A percentile compares a stretch with the other conserved stretches of the same genome.
phyloP scores from a whole-genome alignment of 2,329 filamentous ascomycete genomes.

The Stemphylium vesicarium region DNA sequence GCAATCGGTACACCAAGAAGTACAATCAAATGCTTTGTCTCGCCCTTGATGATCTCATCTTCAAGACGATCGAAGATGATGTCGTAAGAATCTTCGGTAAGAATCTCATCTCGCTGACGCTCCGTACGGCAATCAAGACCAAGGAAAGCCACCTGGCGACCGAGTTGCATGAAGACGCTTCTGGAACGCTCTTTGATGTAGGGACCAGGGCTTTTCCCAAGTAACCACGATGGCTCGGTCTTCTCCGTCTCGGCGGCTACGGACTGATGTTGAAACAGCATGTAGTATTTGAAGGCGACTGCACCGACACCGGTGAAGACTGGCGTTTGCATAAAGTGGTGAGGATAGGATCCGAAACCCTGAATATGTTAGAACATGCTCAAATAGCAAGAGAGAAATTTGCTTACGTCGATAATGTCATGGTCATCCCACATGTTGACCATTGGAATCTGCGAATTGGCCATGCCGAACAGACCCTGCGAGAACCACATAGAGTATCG shows the following conservation, averaged over 20 bases:
- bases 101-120: conserved; percentile 79
- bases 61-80: conserved; percentile 86
- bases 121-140: conserved; percentile 93
- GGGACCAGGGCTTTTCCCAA: conserved; percentile 80
- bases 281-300: conserved; percentile 97
- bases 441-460: conserved; percentile 95
- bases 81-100: conserved; percentile 82
- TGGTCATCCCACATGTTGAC: conserved; percentile 98
- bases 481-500: conserved; percentile 96
- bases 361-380: conserved; percentile 46
- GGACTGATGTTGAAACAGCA: conserved; percentile 97
- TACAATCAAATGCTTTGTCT: conserved; percentile 89
- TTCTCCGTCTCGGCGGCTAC: conserved; percentile 78
- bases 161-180: conserved; percentile 84
- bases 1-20: conserved; percentile 73
- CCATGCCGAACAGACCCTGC: conserved; percentile 90
- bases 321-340: conserved; percentile 87
- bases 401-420: conserved; percentile 58
- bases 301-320: conserved; percentile 90
- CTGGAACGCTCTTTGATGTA: conserved; percentile 89
- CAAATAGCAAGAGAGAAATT: conserved; percentile 59
- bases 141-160: conserved; percentile 78
- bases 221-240: conserved; percentile 88
- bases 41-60: conserved; percentile 77
- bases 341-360: conserved; percentile 90